Evolutionary conservation across 306 rosid genomes (phyloP).

Genomic region (Fragaria vesca): DNA sequence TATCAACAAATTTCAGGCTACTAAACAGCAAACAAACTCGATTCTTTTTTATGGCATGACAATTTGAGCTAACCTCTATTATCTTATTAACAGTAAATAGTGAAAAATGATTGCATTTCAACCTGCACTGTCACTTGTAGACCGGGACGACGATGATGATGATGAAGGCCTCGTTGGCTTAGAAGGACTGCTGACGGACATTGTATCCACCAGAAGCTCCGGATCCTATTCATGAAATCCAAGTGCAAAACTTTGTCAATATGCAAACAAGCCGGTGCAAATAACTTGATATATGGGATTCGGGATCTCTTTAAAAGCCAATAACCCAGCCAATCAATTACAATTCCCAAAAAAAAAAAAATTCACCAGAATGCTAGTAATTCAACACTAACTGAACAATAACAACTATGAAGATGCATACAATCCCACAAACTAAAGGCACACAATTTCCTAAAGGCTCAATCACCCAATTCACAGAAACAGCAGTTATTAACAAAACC

Average conservation of each 20-base stretch:
- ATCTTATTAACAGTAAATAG: not conserved
- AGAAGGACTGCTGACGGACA: constrained; percentile 59
- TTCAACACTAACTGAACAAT: not conserved
- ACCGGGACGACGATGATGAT: constrained; percentile 38
- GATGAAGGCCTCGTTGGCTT: constrained; percentile 62
- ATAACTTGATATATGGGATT: not conserved
- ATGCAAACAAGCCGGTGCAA: not conserved
- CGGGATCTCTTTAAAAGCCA: not conserved
- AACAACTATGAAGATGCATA: not conserved
- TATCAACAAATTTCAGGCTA: constrained; percentile 14
- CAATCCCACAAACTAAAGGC: not conserved
- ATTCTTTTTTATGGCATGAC: not conserved
- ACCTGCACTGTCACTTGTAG: constrained; percentile 65
- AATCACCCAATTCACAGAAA: not conserved
- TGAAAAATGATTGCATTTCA: constrained; percentile 14
- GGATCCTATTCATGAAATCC: constrained; percentile 57
- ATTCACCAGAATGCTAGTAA: not conserved
- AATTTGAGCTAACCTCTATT: constrained; percentile 6
- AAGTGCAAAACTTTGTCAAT: constrained; percentile 16
- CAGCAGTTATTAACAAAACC: not conserved
- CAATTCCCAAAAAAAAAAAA: not conserved
- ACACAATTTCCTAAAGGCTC: not conserved
- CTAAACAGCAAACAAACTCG: not conserved
- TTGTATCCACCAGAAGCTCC: constrained; percentile 73
- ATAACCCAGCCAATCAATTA: not conserved